Evolutionary conservation across 148 eudicot species (phyloP), one percentile per base, ranked within the genome.

Genomic region (Tetragonia tetragonoides): DNA sequence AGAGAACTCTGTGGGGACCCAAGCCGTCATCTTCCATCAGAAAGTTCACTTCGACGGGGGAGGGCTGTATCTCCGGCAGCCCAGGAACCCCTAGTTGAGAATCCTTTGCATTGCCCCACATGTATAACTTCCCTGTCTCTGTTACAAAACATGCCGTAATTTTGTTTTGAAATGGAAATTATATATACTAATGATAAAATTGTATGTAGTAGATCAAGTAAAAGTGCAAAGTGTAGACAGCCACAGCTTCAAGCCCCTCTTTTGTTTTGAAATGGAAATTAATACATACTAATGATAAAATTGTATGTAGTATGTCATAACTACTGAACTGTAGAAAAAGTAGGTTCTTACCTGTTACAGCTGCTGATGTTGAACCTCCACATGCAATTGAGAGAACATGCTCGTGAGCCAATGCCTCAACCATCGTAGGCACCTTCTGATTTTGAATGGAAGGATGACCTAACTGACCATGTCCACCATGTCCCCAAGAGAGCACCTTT

Each of bases 401-500:
- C 86, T 93, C 88, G 78, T 87, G 84, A 74, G 93, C 90, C 76
- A 95, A 80, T 68, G 89, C 90, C 85, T 91, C 97, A 68, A 95
- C 75, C 21, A 72, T 78, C 67, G 83, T 70, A 70, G 99, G 99
- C 60, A 89, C 83, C 81, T 88, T 90, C 80, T 86, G 89, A 81
- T 75, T 95, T 74, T 93, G 88, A 63, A 82, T 86, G 68, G 97
- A 87, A 79, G 86, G 87, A 86, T 93, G 87, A 24, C 99, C 99
- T 87, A 95, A 84, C 84, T 93, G 97, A 76, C 99, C 99, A 76
- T 88, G 94, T 54, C 99, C 94, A n/a, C 99, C 99, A 83, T 93
- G 93, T 71, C 99, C 99, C 99, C 99, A 95, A 4, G 99, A 95
- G 46, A 88, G 77, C 68, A 95, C 99, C 82, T 90, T 86, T 41